A percentile compares a stretch with the other conserved stretches of the same genome.
phyloP scores from a whole-genome alignment of 805 yeast species.

The Scheffersomyces stipitis region DNA sequence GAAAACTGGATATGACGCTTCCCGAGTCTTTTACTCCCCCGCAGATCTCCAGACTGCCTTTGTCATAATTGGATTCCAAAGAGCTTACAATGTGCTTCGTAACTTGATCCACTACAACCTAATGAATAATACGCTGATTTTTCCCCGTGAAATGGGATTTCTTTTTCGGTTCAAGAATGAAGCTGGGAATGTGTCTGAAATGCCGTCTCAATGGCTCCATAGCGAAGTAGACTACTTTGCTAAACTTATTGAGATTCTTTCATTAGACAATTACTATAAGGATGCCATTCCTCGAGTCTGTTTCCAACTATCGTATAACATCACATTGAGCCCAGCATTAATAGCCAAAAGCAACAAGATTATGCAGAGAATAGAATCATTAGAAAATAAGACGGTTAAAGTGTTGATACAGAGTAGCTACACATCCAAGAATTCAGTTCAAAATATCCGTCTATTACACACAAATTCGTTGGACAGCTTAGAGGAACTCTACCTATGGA shows the following conservation, averaged over 20 bases:
- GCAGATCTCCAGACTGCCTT: constrained; percentile 4
- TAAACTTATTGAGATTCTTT: constrained; percentile 13
- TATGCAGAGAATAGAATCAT: constrained; percentile 6
- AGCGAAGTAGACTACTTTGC: constrained; percentile 9
- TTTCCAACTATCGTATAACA: constrained; percentile 10
- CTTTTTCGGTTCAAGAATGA: constrained; percentile 3
- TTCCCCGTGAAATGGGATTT: constrained; percentile 6
- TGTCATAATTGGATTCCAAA: constrained; percentile 7
- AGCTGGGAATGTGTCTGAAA: constrained; percentile 1
- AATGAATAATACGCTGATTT: constrained; percentile 1
- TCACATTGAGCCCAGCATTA: constrained; percentile 2
- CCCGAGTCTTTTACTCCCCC: constrained; percentile 6
- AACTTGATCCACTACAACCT: constrained; percentile 6
- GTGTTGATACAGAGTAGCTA: constrained; percentile 9
- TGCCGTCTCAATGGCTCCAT: constrained; percentile 1
- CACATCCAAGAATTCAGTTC: neutral
- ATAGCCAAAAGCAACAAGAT: constrained; percentile 6
- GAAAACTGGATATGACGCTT: neutral
- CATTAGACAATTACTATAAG: constrained; percentile 14
- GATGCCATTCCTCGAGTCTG: constrained; percentile 7
- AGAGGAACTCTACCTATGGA: constrained; percentile 12
- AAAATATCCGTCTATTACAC: neutral
- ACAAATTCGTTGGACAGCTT: constrained; percentile 8
- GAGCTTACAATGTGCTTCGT: constrained; percentile 9
- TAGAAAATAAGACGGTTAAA: constrained; percentile 10